Evolutionary conservation across 176 grass and related monocot genomes (phyloP).

Genomic region (Raddia guianensis): DNA sequence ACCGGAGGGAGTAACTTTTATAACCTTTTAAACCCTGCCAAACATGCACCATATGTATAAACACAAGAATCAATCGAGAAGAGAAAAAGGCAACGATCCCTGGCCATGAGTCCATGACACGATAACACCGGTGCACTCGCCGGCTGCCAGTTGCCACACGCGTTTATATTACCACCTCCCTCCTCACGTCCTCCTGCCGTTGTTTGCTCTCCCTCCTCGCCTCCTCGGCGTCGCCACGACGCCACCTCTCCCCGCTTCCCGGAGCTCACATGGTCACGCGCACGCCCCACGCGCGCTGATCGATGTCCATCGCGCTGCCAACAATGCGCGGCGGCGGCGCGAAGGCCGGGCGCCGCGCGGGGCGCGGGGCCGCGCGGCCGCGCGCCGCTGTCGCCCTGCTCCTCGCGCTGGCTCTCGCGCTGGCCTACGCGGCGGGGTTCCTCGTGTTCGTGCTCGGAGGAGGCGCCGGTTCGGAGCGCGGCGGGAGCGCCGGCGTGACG

Average conservation of each 20-base stretch:
- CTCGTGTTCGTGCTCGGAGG: constrained; percentile 53
- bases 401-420: constrained; percentile 59
- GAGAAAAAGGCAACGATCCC: too few relatives aligned
- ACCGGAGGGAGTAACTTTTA: too few relatives aligned
- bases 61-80: too few relatives aligned
- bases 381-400: constrained; percentile 55
- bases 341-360: constrained; percentile 30
- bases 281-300: not conserved
- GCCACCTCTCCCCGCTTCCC: not conserved
- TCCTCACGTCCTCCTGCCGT: not conserved
- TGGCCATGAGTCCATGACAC: too few relatives aligned
- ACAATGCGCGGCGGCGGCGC: constrained; percentile 10
- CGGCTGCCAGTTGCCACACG: too few relatives aligned
- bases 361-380: constrained; percentile 23
- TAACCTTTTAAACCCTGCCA: too few relatives aligned
- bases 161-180: not conserved
- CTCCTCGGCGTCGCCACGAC: not conserved
- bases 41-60: too few relatives aligned
- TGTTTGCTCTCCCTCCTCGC: not conserved
- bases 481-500: constrained; percentile 40
- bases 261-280: constrained; percentile 31
- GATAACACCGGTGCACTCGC: too few relatives aligned
- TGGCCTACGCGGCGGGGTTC: constrained; percentile 60
- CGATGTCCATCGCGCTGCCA: constrained; percentile 28
- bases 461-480: constrained; percentile 7